Base-by-base conservation (phyloP, 2,329 filamentous ascomycete species). In the Tolypocladium ophioglossoides region DNA sequence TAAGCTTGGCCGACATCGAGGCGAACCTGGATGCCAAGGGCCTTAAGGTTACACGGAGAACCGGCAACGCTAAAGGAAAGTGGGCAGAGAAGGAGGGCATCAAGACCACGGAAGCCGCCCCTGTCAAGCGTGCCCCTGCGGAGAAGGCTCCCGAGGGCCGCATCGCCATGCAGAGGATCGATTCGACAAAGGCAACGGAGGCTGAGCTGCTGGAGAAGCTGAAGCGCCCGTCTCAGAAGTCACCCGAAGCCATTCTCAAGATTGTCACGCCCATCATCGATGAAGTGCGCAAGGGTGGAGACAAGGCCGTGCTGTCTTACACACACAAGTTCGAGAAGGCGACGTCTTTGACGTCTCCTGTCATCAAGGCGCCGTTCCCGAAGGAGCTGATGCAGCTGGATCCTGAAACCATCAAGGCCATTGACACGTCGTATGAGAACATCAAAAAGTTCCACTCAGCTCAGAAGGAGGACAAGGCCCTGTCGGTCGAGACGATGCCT, bases 311-410 rank as follows among this genome's bases (percentile, higher is more conserved):
- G 27, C 79, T 99, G 47, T 86, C 88, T 51, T 97, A 96, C 71
- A 97, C 94, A 1, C 91, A 96, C 79, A 96, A 95, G 70, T 99
- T 99, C 62, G 94, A 99, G 68, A 96, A 92, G 74, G 94, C 92
- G 1, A 95, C 89, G 0, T 92, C 89, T 3, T 77, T 99, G 56
- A 94, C 83, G 16, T 92, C 91, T 1, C 90, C 92, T 0, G 91
- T 99, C 16, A 77, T 99, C 58, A 87, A 84, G 64, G 92, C 94
- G 1, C 94, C 94, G 0, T 99, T 96, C 76, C 85, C 90, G 1
- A 73, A 85, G 60, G 82, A 85, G 56, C 76, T 97, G 47, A 97
- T 99, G 94, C 78, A 90, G 58, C 78, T 99, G 18, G 74, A 87
- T 0, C 78, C 82, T 1, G 91, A 96, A 69, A 96, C 91, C 0